Base-by-base conservation (phyloP, 768 basidiomycete genomes). In the Paxillus rubicundulus region DNA sequence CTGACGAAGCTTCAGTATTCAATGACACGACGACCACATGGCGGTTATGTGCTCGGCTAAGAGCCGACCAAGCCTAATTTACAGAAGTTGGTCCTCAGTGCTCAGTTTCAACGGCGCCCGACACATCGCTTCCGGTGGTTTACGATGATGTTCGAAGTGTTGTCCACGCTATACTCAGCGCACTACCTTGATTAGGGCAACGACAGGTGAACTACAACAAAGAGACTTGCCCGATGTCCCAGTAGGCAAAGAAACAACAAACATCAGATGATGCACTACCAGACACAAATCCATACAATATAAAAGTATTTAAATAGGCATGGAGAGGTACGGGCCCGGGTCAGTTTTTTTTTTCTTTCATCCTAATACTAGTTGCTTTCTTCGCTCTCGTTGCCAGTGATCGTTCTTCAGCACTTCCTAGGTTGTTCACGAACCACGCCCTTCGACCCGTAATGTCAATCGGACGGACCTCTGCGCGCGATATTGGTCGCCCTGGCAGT, bases 1-100 rank as follows among this genome's bases (percentile, higher is more conserved):
- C 52, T 50, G 57, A 67, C 45, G 57, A 64, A 55, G 50, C 30
- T 30, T 30, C 24, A 24, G 6, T 24, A 34, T 54, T 69, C 50
- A 37, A 53, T 36, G 36, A 36, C 17, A 49, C 47, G 50, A 45
- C 24, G 27, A 52, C 21, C n/a, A 8, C 17, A 18, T 17, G n/a
- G 37, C 17, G 17, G 14, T 18, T 38, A n/a, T 18, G 17, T 38
- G 7, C 8, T 4, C 9, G 37, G 3, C 37, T 38, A 38, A 38
- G 17, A 17, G 17, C 37, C 18, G n/a, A 38, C 37, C n/a, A n/a
- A n/a, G n/a, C n/a, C n/a, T 38, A 17, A n/a, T 17, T 38, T 37
- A 16, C 36, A 12, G 36, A 30, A 14, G 33, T 33, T 33, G 4
- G 9, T 33, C 33, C 33, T 33, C 33, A 33, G 33, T 13, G 30